A percentile compares a stretch with the other conserved stretches of the same genome.
These are phyloP conservation scores for Nitzschia sp. DNA, from an alignment of 108 stramenopile genomes.

Conservation along the genomic window DNA sequence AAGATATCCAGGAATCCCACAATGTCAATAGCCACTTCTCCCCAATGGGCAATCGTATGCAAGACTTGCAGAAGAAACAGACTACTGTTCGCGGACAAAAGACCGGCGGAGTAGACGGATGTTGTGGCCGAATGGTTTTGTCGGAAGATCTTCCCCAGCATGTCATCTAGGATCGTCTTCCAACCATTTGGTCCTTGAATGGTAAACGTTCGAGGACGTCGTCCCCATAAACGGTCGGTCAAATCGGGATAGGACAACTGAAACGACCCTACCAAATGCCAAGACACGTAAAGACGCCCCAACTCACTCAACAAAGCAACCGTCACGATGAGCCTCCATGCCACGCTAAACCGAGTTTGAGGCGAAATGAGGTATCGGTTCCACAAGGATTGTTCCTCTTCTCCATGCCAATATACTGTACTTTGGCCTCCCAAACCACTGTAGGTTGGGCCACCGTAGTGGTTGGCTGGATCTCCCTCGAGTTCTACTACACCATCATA, in stretches of 20 bases:
- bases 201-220: too few relatives aligned
- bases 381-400: not conserved
- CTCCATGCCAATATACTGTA: too few relatives aligned
- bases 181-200: too few relatives aligned
- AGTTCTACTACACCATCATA: constrained; percentile 55
- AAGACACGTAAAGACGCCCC: constrained; percentile 49
- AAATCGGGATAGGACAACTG: constrained; percentile 5
- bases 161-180: too few relatives aligned
- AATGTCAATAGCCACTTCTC: constrained; percentile 55
- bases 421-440: too few relatives aligned
- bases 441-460: constrained; percentile 27
- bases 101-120: too few relatives aligned
- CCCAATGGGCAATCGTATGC: constrained; percentile 12
- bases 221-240: not conserved
- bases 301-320: constrained; percentile 54
- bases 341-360: constrained; percentile 61
- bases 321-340: constrained; percentile 61
- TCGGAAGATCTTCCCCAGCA: too few relatives aligned
- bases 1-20: constrained; percentile 68
- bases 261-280: constrained; percentile 31
- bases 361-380: constrained; percentile 51
- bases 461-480: constrained; percentile 32
- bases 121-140: too few relatives aligned
- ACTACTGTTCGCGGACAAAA: too few relatives aligned
- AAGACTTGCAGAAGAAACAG: too few relatives aligned